Percentiles rank a stretch among this genome's conserved stretches.
Evolutionary conservation across 345 rosid species (phyloP).

Genomic region (Eucalyptus regnans): DNA sequence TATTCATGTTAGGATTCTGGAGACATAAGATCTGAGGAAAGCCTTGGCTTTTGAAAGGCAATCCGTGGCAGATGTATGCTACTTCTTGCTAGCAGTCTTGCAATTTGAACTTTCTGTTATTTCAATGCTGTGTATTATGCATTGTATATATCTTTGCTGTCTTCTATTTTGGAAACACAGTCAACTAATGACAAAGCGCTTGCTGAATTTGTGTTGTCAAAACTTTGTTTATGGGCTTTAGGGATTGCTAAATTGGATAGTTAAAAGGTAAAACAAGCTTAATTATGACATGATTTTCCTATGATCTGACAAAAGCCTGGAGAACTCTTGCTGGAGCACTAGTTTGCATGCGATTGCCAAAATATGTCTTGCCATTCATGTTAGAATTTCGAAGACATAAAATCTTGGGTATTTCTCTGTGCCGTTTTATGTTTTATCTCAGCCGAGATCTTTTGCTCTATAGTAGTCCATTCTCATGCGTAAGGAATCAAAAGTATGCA

Average conservation of each 20-base stretch:
- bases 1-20: neutral
- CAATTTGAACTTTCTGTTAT: neutral
- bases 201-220: neutral
- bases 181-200: neutral
- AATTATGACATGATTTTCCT: neutral
- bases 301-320: neutral
- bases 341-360: neutral
- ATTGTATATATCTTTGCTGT: neutral
- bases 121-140: neutral
- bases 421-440: neutral
- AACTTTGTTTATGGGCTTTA: neutral
- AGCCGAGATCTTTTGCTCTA: neutral
- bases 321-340: neutral
- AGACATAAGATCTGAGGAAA: neutral
- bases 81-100: neutral
- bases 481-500: neutral
- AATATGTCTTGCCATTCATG: neutral
- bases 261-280: neutral
- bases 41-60: slow-evolving; percentile 51
- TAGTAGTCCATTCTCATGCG: neutral
- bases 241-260: neutral
- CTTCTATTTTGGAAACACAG: neutral
- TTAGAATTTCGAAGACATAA: neutral
- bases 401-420: neutral
- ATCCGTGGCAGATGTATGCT: slow-evolving; percentile 51